Percentiles rank a stretch among this genome's conserved stretches.
Conservation (phyloP, 2,329 filamentous ascomycete species). For the Capronia americana region DNA sequence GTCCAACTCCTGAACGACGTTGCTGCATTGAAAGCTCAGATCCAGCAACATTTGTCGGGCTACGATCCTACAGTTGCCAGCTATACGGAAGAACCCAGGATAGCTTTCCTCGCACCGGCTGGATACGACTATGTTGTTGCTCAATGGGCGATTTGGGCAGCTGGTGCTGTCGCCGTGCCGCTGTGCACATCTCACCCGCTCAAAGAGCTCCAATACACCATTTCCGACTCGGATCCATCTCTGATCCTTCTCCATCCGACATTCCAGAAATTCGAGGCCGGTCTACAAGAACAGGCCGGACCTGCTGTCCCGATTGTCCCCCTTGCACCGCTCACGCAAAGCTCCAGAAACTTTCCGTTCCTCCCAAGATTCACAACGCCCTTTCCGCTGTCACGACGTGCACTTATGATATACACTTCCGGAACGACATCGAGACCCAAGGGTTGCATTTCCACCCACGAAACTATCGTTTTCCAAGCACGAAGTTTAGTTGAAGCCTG, state of each 20-base stretch:
- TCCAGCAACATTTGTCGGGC: slow-evolving; percentile 43
- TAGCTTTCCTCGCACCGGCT: slow-evolving; percentile 93
- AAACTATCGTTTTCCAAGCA: slow-evolving; percentile 47
- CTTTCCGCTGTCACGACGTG: slow-evolving; percentile 47
- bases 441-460: slow-evolving; percentile 51
- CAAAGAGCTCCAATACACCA: slow-evolving; percentile 51
- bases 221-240: slow-evolving; percentile 51
- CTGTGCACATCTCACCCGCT: slow-evolving; percentile 52
- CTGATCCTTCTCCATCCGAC: slow-evolving; percentile 50
- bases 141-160: slow-evolving; percentile 52
- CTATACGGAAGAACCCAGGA: slow-evolving; percentile 46
- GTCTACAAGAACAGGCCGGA: slow-evolving; percentile 43
- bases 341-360: slow-evolving; percentile 35
- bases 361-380: slow-evolving; percentile 50
- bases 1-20: slow-evolving; percentile 50
- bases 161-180: slow-evolving; percentile 52
- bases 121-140: slow-evolving; percentile 98
- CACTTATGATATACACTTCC: slow-evolving; percentile 41
- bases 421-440: slow-evolving; percentile 41
- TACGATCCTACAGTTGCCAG: slow-evolving; percentile 4
- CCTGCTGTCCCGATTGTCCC: slow-evolving; percentile 43
- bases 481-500: slow-evolving; percentile 46
- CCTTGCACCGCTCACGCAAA: slow-evolving; percentile 41
- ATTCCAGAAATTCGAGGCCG: slow-evolving; percentile 46
- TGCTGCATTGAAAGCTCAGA: slow-evolving; percentile 45